These are phyloP conservation scores for Mycena kentingensis DNA, from an alignment of 768 basidiomycete species.

Conservation along the genomic window DNA sequence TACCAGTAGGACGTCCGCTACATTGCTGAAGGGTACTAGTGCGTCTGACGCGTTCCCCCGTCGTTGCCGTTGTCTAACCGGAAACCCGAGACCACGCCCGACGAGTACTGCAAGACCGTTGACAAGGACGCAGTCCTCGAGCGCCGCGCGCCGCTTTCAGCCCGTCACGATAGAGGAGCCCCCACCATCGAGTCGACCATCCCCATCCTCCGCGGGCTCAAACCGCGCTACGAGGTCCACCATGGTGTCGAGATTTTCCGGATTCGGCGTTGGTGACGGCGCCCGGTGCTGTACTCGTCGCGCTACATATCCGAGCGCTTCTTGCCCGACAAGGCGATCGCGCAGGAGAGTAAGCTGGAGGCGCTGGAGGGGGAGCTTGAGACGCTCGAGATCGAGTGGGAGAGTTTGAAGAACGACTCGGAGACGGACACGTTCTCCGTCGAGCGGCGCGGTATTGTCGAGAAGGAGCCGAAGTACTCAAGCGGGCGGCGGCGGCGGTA, in stretches of 20 bases:
- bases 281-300: slow-evolving; percentile 78
- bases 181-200: slow-evolving; percentile 80
- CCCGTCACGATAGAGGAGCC: slow-evolving; percentile 89
- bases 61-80: no score
- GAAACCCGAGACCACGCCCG: slow-evolving; percentile 90
- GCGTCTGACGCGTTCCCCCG: no score
- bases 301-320: slow-evolving; percentile 87
- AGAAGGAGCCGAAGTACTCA: slow-evolving; percentile 59
- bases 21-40: no score
- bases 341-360: slow-evolving; percentile 87
- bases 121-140: slow-evolving; percentile 91
- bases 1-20: not conserved
- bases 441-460: slow-evolving; percentile 69
- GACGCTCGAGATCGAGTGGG: slow-evolving; percentile 86
- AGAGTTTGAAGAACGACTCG: slow-evolving; percentile 88
- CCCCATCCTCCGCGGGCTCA: slow-evolving; percentile 84
- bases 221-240: slow-evolving; percentile 85
- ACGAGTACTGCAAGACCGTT: slow-evolving; percentile 90
- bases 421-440: slow-evolving; percentile 82
- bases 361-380: slow-evolving; percentile 79
- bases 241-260: slow-evolving; percentile 91
- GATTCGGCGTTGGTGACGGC: slow-evolving; percentile 89
- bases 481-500: slow-evolving; percentile 66
- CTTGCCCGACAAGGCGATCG: slow-evolving; percentile 90
- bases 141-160: slow-evolving; percentile 87